Evolutionary conservation across 2,329 filamentous ascomycete species (phyloP).

Genomic region (Madurella fahalii): DNA sequence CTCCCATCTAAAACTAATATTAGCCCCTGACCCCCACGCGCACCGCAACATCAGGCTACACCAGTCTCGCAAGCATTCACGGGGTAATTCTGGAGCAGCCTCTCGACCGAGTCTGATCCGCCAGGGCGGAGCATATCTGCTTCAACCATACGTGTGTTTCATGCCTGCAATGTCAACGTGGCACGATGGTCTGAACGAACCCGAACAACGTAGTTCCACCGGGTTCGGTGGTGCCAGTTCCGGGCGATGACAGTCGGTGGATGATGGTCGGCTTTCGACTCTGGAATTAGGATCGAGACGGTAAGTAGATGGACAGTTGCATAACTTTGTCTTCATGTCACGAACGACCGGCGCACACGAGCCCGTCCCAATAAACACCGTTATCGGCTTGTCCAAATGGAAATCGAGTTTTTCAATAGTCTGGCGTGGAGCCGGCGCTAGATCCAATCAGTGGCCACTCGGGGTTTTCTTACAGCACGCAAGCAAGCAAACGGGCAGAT

Average conservation of each 20-base stretch:
- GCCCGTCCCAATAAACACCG: neutral
- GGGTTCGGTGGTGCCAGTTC: neutral
- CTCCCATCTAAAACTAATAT: neutral
- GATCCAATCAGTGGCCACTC: neutral
- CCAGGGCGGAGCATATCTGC: too few species aligned
- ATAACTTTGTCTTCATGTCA: neutral
- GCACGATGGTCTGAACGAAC: neutral
- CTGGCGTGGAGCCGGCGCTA: neutral
- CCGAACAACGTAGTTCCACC: too few species aligned
- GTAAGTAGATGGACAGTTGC: too few species aligned
- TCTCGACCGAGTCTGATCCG: too few species aligned
- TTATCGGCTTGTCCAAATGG: constrained; percentile 2
- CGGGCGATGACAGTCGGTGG: neutral
- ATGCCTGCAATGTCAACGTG: neutral
- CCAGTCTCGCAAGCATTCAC: neutral
- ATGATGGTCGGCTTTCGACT: too few species aligned
- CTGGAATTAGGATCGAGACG: too few species aligned
- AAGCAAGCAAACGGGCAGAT: too few species aligned
- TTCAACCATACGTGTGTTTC: neutral
- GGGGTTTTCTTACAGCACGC: neutral
- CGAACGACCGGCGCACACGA: neutral
- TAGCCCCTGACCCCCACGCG: too few species aligned
- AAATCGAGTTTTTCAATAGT: constrained; percentile 12
- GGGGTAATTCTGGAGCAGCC: too few species aligned
- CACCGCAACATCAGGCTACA: neutral